Base-by-base conservation (phyloP, 2,329 filamentous ascomycete species). In the Aspergillus awamori region DNA sequence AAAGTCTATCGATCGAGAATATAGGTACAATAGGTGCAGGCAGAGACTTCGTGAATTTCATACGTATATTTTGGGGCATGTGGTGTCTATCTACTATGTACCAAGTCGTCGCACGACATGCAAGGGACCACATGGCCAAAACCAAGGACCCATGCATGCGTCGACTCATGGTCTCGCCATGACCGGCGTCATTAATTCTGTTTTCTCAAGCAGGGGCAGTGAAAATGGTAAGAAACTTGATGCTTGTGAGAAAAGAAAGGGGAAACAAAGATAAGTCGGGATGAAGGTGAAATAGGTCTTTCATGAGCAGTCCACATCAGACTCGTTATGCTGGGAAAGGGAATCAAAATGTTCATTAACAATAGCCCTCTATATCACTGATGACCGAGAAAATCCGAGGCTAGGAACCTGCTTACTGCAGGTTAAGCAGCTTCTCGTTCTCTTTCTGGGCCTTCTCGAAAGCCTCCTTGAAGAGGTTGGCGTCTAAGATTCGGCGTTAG, bases 391-490 rank as follows among this genome's bases (percentile, higher is more conserved):
- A 48, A 33, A 22, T 8, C 39, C 24, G 47, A 30, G 38, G 47
- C 36, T n/a, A 15, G 11, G 4, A 49, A 28, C 28, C 20, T 20
- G n/a, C 70, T 69, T 73, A 73, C 67, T 80, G 75, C 77, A 85
- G 82, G 68, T 81, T 82, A 82, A 97, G 96, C 61, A 97, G 84
- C 68, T 86, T 87, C 84, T 95, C 93, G 81, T 98, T 99, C 77
- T 97, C 93, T 82, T 94, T 88, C 84, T 97, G 93, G 58, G 95
- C 94, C 85, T 96, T 93, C 82, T 96, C 88, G 83, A 98, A 98
- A 60, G 92, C 89, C 68, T 98, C 94, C 86, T 97, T 98, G 88
- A 99, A 98, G 63, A 88, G 83, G 80, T 97, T 96, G 84, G 95
- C 95, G 75, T 98, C 93, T 97, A 63, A 4, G 55, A 56, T 48